Conservation (phyloP, 2,329 filamentous ascomycete species). For the Xylaria sp. region DNA sequence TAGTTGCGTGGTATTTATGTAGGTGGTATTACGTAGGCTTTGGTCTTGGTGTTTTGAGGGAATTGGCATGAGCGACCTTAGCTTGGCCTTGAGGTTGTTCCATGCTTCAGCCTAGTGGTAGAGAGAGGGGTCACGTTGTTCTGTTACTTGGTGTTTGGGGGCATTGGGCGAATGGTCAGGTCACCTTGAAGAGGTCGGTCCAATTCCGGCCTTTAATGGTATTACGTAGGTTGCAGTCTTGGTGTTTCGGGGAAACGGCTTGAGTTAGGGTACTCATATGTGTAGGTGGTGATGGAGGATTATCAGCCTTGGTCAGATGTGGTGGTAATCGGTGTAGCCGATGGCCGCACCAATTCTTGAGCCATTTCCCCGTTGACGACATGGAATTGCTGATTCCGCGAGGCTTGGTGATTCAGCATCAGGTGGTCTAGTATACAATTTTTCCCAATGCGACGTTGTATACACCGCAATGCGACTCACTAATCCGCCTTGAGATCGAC, state of each 20-base stretch:
- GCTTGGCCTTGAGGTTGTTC: background rate
- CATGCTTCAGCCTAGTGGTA: background rate
- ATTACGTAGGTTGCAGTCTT: too few species aligned
- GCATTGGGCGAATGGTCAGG: too few species aligned
- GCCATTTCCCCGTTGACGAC: background rate
- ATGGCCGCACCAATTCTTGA: background rate
- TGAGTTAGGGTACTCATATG: background rate
- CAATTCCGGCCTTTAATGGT: too few species aligned
- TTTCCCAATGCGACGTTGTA: background rate
- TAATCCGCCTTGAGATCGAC: background rate
- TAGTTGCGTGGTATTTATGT: background rate
- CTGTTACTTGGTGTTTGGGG: background rate
- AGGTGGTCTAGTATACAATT: background rate
- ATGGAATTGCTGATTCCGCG: constrained; percentile 14
- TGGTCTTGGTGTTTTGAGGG: background rate
- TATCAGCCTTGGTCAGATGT: constrained; percentile 14
- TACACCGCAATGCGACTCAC: background rate
- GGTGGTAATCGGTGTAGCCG: constrained; percentile 10
- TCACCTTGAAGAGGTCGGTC: too few species aligned
- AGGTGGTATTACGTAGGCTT: background rate
- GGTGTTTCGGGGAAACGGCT: background rate
- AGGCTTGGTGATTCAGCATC: constrained; percentile 25
- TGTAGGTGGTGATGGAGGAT: background rate
- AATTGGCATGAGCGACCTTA: background rate
- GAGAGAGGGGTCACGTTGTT: background rate